Percentiles rank a stretch among this genome's conserved stretches.
Conservation (phyloP, 176 grass and related monocot genomes). For the Lolium perenne region DNA sequence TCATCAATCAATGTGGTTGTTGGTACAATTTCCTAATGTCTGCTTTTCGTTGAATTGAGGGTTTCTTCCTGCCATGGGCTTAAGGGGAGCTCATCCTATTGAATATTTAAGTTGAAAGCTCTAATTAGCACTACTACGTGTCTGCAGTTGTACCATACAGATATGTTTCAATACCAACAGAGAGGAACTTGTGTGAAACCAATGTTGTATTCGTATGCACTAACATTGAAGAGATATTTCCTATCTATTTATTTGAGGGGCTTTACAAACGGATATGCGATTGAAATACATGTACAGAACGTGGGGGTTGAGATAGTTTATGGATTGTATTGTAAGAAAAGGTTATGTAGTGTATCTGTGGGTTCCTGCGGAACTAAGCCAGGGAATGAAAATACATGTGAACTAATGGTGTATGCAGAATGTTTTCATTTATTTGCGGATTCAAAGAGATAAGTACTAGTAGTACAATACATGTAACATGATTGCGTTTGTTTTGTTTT, state of each 20-base stretch:
- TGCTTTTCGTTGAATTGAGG: not conserved
- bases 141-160: not conserved
- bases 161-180: not conserved
- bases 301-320: not conserved
- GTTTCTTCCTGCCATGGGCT: not conserved
- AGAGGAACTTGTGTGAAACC: not conserved
- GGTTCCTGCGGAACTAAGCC: not conserved
- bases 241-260: not conserved
- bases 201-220: not conserved
- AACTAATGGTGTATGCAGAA: not conserved
- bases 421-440: not conserved
- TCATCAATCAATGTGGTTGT: constrained; percentile 15
- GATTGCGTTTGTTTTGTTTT: not conserved
- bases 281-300: not conserved
- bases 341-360: not conserved
- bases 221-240: not conserved
- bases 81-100: not conserved
- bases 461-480: not conserved
- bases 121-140: not conserved
- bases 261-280: not conserved
- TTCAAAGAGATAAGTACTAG: not conserved
- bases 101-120: not conserved
- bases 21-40: not conserved
- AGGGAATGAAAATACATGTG: not conserved
- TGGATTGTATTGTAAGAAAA: no score